These are phyloP conservation scores for Entomortierella chlamydospora DNA, from an alignment of 192 early-diverging fungal genomes.

Conservation along the genomic window DNA sequence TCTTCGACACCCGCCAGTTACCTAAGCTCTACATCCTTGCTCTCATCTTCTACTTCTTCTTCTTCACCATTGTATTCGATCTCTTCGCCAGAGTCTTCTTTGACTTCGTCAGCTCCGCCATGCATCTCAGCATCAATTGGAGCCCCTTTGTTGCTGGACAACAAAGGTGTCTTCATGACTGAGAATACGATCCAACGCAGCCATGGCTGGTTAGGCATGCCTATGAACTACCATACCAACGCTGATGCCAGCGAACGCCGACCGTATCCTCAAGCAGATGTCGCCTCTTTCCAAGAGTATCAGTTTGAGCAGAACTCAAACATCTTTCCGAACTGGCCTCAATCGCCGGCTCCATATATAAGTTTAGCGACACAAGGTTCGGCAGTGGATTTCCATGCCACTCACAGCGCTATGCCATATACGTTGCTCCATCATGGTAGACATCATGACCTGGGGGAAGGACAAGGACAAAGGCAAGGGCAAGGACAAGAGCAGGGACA, in stretches of 20 bases:
- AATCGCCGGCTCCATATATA: constrained; percentile 18
- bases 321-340: constrained; percentile 19
- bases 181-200: not conserved
- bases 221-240: not conserved
- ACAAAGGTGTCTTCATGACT: constrained; percentile 6
- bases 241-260: not conserved
- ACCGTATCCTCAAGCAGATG: not conserved
- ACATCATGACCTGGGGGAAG: not conserved
- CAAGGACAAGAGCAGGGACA: not conserved
- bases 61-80: not conserved
- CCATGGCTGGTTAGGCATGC: not conserved
- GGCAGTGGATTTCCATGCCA: no score
- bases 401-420: no score
- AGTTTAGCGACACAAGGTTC: not conserved
- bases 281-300: constrained; percentile 19
- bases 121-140: not conserved
- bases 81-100: not conserved
- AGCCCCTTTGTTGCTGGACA: constrained; percentile 34
- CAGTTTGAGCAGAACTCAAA: constrained; percentile 20
- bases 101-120: not conserved
- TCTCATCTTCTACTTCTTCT: not conserved
- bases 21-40: not conserved
- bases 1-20: not conserved
- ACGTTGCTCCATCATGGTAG: not conserved
- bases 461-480: not conserved